Base-by-base conservation (phyloP, 2,329 filamentous ascomycete genomes). In the Talaromyces piceae region DNA sequence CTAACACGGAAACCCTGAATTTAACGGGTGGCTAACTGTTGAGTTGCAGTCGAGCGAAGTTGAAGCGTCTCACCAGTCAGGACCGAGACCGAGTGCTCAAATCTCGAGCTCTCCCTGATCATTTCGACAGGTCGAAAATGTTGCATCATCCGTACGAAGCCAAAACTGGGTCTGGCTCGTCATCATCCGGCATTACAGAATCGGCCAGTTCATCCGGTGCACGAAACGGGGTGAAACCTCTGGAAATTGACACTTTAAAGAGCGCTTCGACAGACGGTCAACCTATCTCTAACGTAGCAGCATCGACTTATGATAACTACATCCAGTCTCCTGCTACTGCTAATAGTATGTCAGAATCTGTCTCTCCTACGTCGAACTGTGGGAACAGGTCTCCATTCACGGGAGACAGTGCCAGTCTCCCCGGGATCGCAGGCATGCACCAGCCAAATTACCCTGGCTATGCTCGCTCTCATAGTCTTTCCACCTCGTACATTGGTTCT, bases 1-100 rank as follows among this genome's bases (percentile, higher is more conserved):
- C 52, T 31, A 30, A 7, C 22, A 8, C 6, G 27, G 16, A 37
- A 8, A 13, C 12, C 41, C 37, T 48, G 47, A 41, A 6, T 43
- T 43, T 25, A 25, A 9, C 13, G 11, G 27, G 5, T 26, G 37
- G 25, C 52, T 47, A 23, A 53, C 11, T 13, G n/a, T 7, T 41
- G 8, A 3, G 8, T 5, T 51, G 16, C 49, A 83, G 80, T 66
- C 69, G 80, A 61, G 80, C 80, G 16, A 83, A 83, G 65, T 68
- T 83, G 55, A 83, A 82, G 69, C 73, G 80, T 54, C 68, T 82
- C 28, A 81, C 78, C 47, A 78, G 73, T 56, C 80, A 82, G 58
- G 80, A 83, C 59, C 78, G 78, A 48, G 80, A 82, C 59, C 73
- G 79, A 33, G 79, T 82, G 73, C 74, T 82, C 66, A 77, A 78